These are phyloP conservation scores for Syncephalis plumigaleata DNA, from an alignment of 371 early-diverging fungal genomes.

Conservation along the genomic window DNA sequence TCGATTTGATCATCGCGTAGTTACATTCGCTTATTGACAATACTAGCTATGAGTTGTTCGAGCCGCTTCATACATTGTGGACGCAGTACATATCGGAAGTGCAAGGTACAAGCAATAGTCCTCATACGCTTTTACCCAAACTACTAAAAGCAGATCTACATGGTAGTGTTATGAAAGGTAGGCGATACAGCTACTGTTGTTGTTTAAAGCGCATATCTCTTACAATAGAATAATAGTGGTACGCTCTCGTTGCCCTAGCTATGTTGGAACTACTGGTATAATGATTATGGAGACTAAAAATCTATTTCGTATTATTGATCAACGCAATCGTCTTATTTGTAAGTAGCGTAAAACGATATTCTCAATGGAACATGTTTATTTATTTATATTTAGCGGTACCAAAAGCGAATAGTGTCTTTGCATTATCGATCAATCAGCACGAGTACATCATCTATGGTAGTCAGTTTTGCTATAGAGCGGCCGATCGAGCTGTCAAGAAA, in stretches of 20 bases:
- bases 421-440: conserved; percentile 22
- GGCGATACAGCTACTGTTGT: not conserved
- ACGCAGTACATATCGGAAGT: conserved; percentile 56
- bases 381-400: conserved; percentile 59
- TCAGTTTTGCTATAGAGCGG: conserved; percentile 51
- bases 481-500: conserved; percentile 69
- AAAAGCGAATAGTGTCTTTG: conserved; percentile 57
- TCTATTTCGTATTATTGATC: conserved; percentile 63
- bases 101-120: conserved; percentile 14
- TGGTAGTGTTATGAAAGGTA: conserved; percentile 61
- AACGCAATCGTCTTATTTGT: conserved; percentile 40
- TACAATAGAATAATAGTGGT: conserved; percentile 25
- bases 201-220: not conserved
- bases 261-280: conserved; percentile 64
- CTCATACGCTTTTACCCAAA: conserved; percentile 30
- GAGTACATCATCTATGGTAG: conserved; percentile 60
- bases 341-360: conserved; percentile 10
- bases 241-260: conserved; percentile 61
- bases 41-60: conserved; percentile 34
- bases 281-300: conserved; percentile 79
- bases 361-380: no score
- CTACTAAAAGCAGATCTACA: conserved; percentile 73
- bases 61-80: conserved; percentile 69
- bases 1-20: no score
- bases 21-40: no score